A percentile compares a stretch with the other conserved stretches of the same genome.
Conservation (phyloP, 2,329 filamentous ascomycete genomes). For the Aspergillus ruber region DNA sequence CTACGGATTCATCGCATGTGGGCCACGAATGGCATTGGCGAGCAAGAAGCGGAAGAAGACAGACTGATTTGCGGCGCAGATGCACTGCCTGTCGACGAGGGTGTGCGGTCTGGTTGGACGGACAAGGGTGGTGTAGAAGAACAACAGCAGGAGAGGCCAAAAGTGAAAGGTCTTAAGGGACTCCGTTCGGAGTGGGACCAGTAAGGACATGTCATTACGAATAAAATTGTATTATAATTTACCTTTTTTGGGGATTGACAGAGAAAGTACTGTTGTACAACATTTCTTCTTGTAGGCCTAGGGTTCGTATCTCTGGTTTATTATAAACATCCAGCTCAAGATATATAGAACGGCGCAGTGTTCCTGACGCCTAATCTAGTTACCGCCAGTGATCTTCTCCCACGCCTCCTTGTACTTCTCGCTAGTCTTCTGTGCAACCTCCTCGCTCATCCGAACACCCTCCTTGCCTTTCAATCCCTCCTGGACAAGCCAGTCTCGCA, state of each 20-base stretch:
- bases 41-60: conserved; percentile 36
- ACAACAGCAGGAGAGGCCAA: conserved; percentile 11
- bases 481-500: conserved; percentile 73
- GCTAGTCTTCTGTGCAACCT: conserved; percentile 62
- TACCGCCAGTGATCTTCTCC: conserved; percentile 58
- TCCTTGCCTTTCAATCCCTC: conserved; percentile 70
- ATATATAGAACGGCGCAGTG: conserved; percentile 5
- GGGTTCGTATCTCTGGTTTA: conserved; percentile 7
- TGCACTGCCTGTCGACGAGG: conserved; percentile 32
- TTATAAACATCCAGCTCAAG: conserved; percentile 8
- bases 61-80: conserved; percentile 33
- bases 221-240: neutral
- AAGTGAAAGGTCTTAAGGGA: conserved; percentile 29
- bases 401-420: conserved; percentile 72
- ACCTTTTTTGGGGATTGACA: neutral
- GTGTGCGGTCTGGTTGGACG: conserved; percentile 24
- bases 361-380: conserved; percentile 20
- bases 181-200: conserved; percentile 31
- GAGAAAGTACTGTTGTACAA: neutral
- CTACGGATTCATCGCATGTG: conserved; percentile 79
- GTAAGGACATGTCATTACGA: neutral
- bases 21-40: conserved; percentile 69
- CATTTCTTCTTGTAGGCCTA: neutral
- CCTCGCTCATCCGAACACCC: conserved; percentile 64
- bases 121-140: conserved; percentile 5